These are phyloP conservation scores for Dissoconium aciculare DNA, from an alignment of 2,329 filamentous ascomycete genomes.

Conservation along the genomic window DNA sequence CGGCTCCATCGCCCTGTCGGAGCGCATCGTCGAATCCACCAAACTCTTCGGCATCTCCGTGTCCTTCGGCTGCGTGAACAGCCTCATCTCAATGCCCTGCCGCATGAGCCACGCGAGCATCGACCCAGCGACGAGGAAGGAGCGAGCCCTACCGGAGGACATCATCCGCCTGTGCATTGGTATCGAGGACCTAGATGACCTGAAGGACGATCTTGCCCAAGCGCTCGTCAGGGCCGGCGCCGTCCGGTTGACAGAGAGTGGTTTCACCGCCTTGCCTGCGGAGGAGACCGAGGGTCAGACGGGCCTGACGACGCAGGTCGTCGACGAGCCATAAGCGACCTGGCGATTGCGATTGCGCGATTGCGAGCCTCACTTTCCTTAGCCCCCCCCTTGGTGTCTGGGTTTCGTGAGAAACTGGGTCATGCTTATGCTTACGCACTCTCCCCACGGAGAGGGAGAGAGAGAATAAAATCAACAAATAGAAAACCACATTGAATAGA, in stretches of 20 bases:
- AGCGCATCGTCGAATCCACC: constrained; percentile 87
- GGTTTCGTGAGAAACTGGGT: no score
- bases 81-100: constrained; percentile 97
- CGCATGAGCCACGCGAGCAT: constrained; percentile 99
- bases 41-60: constrained; percentile 90
- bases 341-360: no score
- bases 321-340: constrained; percentile 24
- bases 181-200: constrained; percentile 81
- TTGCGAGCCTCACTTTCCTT: no score
- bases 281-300: constrained; percentile 18
- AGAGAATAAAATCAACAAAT: no score
- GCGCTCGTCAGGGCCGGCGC: constrained; percentile 91
- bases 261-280: constrained; percentile 48
- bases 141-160: constrained; percentile 89
- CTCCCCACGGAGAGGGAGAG: no score
- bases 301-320: constrained; percentile 20
- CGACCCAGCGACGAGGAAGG: constrained; percentile 78
- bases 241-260: constrained; percentile 70
- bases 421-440: no score
- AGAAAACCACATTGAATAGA: no score
- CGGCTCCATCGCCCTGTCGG: constrained; percentile 65
- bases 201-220: constrained; percentile 82
- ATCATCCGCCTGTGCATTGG: constrained; percentile 91
- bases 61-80: constrained; percentile 96
- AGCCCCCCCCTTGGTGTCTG: no score